Evolutionary conservation across 2,329 filamentous ascomycete species (phyloP).

Genomic region (Botrytis hyacinthi): DNA sequence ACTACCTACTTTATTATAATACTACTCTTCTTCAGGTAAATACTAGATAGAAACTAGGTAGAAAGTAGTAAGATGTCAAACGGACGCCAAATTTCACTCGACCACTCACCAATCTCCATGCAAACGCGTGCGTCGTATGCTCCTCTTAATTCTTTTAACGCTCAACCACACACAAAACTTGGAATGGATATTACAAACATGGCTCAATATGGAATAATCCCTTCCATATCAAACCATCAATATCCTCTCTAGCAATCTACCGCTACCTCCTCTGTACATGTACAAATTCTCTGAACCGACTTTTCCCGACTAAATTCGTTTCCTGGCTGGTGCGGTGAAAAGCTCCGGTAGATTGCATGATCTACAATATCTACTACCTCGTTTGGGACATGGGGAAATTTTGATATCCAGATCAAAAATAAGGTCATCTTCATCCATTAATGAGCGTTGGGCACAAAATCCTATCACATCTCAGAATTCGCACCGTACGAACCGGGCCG

Average conservation of each 20-base stretch:
- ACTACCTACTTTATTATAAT: background rate
- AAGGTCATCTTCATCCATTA: background rate
- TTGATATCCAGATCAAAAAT: background rate
- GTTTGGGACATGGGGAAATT: conserved; percentile 1
- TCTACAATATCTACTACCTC: background rate
- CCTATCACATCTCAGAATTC: background rate
- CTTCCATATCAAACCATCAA: background rate
- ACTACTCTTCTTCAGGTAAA: background rate
- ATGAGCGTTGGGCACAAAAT: conserved; percentile 1
- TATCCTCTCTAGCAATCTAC: background rate
- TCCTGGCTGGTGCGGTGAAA: background rate
- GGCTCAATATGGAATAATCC: background rate
- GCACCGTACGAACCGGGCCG: conserved; percentile 8
- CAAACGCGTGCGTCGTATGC: conserved; percentile 4
- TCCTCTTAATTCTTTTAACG: background rate
- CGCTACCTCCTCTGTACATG: background rate
- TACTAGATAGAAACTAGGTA: background rate
- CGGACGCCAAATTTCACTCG: background rate
- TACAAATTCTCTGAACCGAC: background rate
- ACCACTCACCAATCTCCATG: background rate
- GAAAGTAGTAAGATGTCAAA: background rate
- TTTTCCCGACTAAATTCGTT: background rate
- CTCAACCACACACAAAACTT: background rate
- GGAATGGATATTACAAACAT: background rate
- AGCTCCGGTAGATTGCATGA: background rate